Base-by-base conservation (phyloP, 2,329 filamentous ascomycete genomes). In the Malbranchea cinnamomea region DNA sequence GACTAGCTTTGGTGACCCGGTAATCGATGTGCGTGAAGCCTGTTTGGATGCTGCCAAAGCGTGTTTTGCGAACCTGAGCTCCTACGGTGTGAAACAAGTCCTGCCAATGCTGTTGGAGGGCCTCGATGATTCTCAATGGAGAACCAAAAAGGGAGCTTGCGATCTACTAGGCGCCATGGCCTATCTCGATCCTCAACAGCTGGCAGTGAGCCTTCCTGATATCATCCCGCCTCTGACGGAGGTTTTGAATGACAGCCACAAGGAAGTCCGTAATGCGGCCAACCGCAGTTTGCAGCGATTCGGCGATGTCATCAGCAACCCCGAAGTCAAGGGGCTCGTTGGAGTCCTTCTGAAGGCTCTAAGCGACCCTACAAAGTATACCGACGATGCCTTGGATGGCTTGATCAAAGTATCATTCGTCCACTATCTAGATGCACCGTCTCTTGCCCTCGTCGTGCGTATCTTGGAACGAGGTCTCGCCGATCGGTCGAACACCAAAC, bases 331-430 rank as follows among this genome's bases (percentile, higher is more conserved):
- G 68, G 72, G 77, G 40, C 67, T 95, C 9, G 87, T 95, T 35
- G 77, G 78, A 45, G 79, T 94, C 33, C 69, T 98, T 19, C 74
- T 98, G 43, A 95, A 94, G 58, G 91, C 89, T 38, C 71, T 98
- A 36, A 98, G 89, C 47, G 89, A 98, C 51, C 85, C 89, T 2
- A 98, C 87, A 0, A 95, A 89, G 51, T 83, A 93, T 58, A 98
- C 91, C 0, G 87, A 98, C 47, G 81, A 91, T 42, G 89, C 89
- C 10, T 65, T 98, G 36, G 87, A 98, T 52, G 67, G 83, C 0
- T 69, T 98, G 35, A 94, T 98, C 62, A 94, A 93, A 59, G 81
- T 98, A n/a, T 84, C 84, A 28, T 98, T 98, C 50, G 76, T 94
- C 9, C 89, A 98, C 57, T 98, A 95, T 49, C 69, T 98, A n/a